Evolutionary conservation across 208 protist genomes (phyloP).

Genomic region (Leishmania tropica): DNA sequence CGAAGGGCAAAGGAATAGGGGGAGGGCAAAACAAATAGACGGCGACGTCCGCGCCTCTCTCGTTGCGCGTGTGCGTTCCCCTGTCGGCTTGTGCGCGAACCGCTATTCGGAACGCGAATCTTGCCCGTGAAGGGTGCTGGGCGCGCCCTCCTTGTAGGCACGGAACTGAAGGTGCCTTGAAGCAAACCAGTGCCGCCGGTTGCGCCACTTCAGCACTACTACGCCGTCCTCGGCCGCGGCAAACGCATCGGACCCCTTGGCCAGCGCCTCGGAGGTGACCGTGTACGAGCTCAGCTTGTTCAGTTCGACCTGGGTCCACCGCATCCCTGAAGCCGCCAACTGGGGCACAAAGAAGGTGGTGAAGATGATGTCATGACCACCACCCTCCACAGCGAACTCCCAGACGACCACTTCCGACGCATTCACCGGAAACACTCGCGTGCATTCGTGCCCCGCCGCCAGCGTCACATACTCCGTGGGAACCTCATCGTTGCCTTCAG

Average conservation of each 20-base stretch:
- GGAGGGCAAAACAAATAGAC: no score
- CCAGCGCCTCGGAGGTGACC: not conserved
- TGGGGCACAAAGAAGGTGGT: conserved; percentile 38
- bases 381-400: conserved; percentile 52
- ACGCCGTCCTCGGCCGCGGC: conserved; percentile 38
- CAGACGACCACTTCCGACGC: conserved; percentile 48
- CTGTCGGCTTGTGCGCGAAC: not conserved
- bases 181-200: conserved; percentile 48
- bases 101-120: not conserved
- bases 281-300: conserved; percentile 9
- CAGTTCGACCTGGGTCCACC: not conserved
- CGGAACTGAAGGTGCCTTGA: conserved; percentile 52
- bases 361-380: conserved; percentile 33
- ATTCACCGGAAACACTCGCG: conserved; percentile 32
- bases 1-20: not conserved
- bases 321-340: not conserved
- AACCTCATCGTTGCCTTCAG: not conserved
- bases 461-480: conserved; percentile 30
- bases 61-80: not conserved
- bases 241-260: conserved; percentile 32
- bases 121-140: not conserved
- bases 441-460: conserved; percentile 16
- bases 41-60: not conserved
- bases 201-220: conserved; percentile 58
- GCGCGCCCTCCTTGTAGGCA: conserved; percentile 37